These are phyloP conservation scores for Fusarium decemcellulare DNA, from an alignment of 2,329 filamentous ascomycete genomes.

Conservation along the genomic window DNA sequence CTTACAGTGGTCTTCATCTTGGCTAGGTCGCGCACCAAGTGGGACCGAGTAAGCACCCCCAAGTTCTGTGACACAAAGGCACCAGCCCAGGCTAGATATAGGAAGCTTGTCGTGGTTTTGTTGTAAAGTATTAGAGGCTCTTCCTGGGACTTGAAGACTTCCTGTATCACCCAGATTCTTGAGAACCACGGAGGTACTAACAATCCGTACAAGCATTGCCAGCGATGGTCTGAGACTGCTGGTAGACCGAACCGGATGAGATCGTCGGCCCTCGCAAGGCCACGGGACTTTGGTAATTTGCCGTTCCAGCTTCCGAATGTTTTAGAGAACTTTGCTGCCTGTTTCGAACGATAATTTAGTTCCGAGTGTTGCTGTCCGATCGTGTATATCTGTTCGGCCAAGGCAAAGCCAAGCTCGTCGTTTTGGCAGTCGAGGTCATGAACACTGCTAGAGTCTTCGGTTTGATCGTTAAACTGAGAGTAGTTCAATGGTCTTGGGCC, in stretches of 20 bases:
- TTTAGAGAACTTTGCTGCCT: neutral
- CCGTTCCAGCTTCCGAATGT: neutral
- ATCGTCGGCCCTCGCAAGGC: neutral
- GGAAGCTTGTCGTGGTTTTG: neutral
- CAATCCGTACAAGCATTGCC: neutral
- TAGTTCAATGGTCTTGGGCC: no score
- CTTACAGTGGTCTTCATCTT: neutral
- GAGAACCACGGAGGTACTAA: neutral
- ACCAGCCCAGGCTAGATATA: neutral
- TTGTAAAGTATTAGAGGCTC: neutral
- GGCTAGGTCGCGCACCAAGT: neutral
- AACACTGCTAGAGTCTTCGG: no score
- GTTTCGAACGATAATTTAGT: neutral
- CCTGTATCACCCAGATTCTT: neutral
- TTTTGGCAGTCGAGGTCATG: no score
- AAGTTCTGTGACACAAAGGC: neutral
- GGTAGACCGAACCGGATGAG: neutral
- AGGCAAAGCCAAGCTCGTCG: no score
- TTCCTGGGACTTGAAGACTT: neutral
- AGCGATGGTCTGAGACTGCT: neutral
- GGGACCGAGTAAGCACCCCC: neutral
- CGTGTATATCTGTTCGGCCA: neutral
- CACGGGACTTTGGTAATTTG: neutral
- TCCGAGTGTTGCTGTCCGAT: neutral
- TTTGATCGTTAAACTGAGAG: no score